phyloP scores from a whole-genome alignment of 2,329 filamentous ascomycete species.

The Diaporthe helianthi region DNA sequence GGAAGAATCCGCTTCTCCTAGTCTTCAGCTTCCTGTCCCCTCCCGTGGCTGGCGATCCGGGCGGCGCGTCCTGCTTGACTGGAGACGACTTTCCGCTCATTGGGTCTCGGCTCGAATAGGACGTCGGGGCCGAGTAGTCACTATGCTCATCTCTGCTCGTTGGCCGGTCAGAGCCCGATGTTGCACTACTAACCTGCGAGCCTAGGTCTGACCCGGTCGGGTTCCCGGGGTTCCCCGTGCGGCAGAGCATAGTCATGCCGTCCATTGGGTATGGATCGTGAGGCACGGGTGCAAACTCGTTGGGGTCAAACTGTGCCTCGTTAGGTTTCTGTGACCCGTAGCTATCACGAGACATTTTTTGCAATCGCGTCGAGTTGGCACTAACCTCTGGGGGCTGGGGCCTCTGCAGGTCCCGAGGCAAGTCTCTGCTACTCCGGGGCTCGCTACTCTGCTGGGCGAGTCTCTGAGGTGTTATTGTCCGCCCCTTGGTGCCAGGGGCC shows the following conservation, averaged over 20 bases:
- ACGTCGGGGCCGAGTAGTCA: conserved; percentile 88
- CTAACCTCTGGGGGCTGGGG: conserved; percentile 29
- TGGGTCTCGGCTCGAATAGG: conserved; percentile 85
- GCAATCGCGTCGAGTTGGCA: conserved; percentile 29
- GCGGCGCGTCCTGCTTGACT: conserved; percentile 63
- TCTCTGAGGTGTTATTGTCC: conserved; percentile 61
- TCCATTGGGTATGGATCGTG: conserved; percentile 95
- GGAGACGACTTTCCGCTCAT: conserved; percentile 77
- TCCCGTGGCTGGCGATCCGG: conserved; percentile 49
- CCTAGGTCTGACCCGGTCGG: conserved; percentile 69
- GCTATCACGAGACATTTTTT: conserved; percentile 28
- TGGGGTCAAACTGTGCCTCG: conserved; percentile 53
- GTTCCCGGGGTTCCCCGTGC: conserved; percentile 68
- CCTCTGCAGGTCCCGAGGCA: conserved; percentile 28
- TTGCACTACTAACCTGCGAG: conserved; percentile 46
- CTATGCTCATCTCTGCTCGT: conserved; percentile 89
- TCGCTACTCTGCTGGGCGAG: conserved; percentile 35
- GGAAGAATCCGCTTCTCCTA: conserved; percentile 87
- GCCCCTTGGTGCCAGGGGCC: conserved; percentile 56
- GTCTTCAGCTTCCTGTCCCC: conserved; percentile 73
- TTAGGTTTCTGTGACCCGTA: conserved; percentile 38
- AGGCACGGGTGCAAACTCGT: conserved; percentile 74
- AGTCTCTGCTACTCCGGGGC: conserved; percentile 17
- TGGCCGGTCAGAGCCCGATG: conserved; percentile 69
- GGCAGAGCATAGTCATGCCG: conserved; percentile 97